These are phyloP conservation scores for Rhodotorula diobovata DNA, from an alignment of 768 basidiomycete species.

Conservation along the genomic window DNA sequence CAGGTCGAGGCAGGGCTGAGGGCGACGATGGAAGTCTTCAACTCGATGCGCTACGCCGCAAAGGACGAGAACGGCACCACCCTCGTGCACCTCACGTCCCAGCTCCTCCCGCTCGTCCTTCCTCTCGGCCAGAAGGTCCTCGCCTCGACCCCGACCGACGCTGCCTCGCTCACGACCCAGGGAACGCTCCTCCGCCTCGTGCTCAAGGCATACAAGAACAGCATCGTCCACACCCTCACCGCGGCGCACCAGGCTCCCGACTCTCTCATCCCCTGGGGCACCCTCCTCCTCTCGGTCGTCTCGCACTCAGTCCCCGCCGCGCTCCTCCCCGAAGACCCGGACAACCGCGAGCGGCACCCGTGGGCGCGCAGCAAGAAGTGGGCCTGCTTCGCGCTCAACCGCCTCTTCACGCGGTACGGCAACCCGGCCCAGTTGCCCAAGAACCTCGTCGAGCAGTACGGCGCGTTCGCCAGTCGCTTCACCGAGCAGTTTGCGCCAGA, in stretches of 20 bases:
- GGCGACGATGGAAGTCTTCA: constrained; percentile 68
- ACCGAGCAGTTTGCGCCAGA: constrained; percentile 92
- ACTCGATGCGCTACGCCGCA: constrained; percentile 60
- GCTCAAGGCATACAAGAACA: constrained; percentile 78
- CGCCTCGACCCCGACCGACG: constrained; percentile 55
- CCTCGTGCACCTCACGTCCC: constrained; percentile 52
- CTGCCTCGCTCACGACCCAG: constrained; percentile 44
- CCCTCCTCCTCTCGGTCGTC: constrained; percentile 71
- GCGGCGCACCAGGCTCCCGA: constrained; percentile 65
- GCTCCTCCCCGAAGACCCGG: constrained; percentile 64
- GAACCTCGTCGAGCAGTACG: constrained; percentile 61
- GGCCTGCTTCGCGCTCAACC: constrained; percentile 75
- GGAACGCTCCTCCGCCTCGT: constrained; percentile 80
- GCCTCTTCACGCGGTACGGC: constrained; percentile 77
- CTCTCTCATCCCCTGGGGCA: constrained; percentile 79
- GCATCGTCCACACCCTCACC: constrained; percentile 69
- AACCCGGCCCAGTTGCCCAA: constrained; percentile 80
- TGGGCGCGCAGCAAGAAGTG: constrained; percentile 95
- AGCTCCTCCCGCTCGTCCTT: constrained; percentile 70
- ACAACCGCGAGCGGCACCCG: constrained; percentile 69
- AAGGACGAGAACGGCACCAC: constrained; percentile 27
- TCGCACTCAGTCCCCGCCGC: constrained; percentile 56
- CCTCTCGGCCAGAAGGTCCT: constrained; percentile 68
- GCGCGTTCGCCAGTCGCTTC: constrained; percentile 70
- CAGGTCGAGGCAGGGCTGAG: constrained; percentile 78